Base-by-base conservation (phyloP, 31 red algal species). In the Odonthalia washingtoniensis region DNA sequence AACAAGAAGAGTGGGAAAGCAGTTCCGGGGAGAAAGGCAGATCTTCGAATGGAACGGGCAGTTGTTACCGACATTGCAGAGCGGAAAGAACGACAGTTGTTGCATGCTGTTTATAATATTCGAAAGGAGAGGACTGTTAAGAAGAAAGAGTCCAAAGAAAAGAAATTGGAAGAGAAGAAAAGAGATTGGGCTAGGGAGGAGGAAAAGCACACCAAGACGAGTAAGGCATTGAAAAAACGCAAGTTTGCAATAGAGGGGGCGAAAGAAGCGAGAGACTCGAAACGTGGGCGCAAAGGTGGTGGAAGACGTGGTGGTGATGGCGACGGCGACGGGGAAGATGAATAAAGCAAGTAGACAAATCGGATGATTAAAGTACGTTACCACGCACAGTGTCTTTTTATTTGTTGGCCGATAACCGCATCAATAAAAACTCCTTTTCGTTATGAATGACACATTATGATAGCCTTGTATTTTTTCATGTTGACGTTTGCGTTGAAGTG, bases 71-170 rank as follows among this genome's bases (percentile, higher is more conserved):
- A 93, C 38, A 42, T 81, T 6, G 82, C 91, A 39, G 98, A 99
- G 74, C 87, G 72, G 14, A 80, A 74, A 16, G 91, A 97, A 57
- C 73, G 70, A 72, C 67, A 72, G 27, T 76, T 97, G 37, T 27
- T 99, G 34, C 93, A 97, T 46, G 94, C 94, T 38, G 75, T 99
- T 33, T 91, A 94, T 68, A 95, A 84, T 27, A 91, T 99, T 46
- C 81, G 93, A 17, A 90, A 93, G 41, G 95, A 97, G 17, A 85
- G 90, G 68, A 64, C 65, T 72, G 80, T 79, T 67, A 93, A 91
- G 64, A 65, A 87, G 67, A 91, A 95, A 40, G 90, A 88, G 63
- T 72, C 86, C 17, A 91, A 88, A 18, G 31, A 77, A 24, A 45
- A 65, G 64, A 80, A 81, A 37, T 52, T 82, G 30, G 68, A 31